Base-by-base conservation (phyloP, 1,139 yeast species). In the Saccharomycopsis hybrid region DNA sequence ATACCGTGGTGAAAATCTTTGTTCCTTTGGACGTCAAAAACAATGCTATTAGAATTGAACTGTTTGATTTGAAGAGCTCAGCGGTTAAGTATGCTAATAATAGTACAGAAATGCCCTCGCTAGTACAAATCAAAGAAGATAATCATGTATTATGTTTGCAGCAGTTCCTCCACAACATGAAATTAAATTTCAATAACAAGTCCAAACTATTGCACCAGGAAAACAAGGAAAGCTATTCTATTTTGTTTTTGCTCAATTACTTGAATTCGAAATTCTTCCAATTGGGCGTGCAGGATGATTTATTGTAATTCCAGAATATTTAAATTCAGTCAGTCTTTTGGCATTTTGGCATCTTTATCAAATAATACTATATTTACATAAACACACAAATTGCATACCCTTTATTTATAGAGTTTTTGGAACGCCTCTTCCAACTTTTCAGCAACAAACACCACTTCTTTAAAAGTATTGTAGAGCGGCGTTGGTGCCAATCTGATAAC, bases 401-500 rank as follows among this genome's bases (percentile, higher is more conserved):
- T 18, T 18, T 18, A 18, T 18, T 18, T 18, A 18, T 18, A 18
- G 18, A 50, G 18, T n/a, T 44, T 25, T 4, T 59, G 63, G 42
- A 76, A 60, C 0, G 74, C 74, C 31, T 63, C 62, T 31, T 78
- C 67, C 3, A 88, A 60, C n/a, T 70, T 60, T 28, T 65, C 57
- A 3, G 72, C 78, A 3, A 79, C 80, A 4, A 59, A 53, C 44
- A 61, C 68, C 24, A 85, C 81, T 56, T 90, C 95, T 44, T 62
- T 67, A 57, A 85, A 85, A 1, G 86, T 78, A 60, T 87, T 90
- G 68, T 90, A 90, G 50, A 88, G 71, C 0, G 96, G 92, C 5
- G 77, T 72, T 3, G 97, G 96, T 0, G 96, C 92, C 32, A 89
- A 63, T 52, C 97, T 71, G 41, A 90, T 80, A 5, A 89, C 97